These are phyloP conservation scores for Populus simonii DNA, from an alignment of 345 rosid species.

Conservation along the genomic window DNA sequence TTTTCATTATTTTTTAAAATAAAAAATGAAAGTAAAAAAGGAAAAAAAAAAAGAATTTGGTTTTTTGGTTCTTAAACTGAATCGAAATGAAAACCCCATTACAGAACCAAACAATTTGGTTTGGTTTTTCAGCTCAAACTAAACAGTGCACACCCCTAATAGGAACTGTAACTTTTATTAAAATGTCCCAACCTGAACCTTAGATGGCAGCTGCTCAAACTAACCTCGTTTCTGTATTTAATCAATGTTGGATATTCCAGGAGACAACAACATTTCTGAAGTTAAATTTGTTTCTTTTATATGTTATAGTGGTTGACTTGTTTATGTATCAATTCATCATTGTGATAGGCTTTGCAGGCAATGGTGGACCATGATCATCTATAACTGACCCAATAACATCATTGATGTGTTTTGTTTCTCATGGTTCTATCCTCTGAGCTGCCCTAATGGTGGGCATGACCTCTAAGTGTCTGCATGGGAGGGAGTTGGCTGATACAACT, in stretches of 20 bases:
- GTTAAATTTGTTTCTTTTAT: not conserved
- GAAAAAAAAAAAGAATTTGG: too few relatives aligned
- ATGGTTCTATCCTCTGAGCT: not conserved
- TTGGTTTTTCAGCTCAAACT: too few relatives aligned
- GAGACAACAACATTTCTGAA: not conserved
- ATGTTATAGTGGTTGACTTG: not conserved
- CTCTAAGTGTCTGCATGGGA: not conserved
- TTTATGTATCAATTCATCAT: not conserved
- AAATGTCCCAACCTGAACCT: not conserved
- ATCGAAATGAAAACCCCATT: too few relatives aligned
- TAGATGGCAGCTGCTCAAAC: not conserved
- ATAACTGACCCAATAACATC: not conserved
- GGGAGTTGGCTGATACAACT: not conserved
- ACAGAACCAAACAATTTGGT: too few relatives aligned
- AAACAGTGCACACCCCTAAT: not conserved
- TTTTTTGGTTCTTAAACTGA: too few relatives aligned
- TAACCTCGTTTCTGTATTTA: not conserved
- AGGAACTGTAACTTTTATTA: not conserved
- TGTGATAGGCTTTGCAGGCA: not conserved
- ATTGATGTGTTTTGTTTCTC: not conserved
- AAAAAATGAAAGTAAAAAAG: too few relatives aligned
- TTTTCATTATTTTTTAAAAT: too few relatives aligned
- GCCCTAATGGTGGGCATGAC: not conserved
- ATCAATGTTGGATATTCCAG: not conserved
- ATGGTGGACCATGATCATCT: not conserved